Conservation (phyloP, 2,329 filamentous ascomycete species). For the Talaromyces sp. region DNA sequence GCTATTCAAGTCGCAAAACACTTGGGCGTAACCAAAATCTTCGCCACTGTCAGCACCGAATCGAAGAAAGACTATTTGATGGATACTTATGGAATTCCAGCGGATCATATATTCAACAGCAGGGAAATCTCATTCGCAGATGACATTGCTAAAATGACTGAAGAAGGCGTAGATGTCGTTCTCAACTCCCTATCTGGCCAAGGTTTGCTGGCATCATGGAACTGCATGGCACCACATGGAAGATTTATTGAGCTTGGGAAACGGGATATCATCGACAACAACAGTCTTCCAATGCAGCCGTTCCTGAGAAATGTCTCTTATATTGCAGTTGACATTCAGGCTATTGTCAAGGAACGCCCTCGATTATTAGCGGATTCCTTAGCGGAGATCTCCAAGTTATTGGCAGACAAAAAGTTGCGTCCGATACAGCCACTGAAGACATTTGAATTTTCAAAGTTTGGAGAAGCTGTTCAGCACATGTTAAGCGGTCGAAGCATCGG, state of each 20-base stretch:
- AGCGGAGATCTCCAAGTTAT: neutral
- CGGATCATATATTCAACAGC: neutral
- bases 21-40: neutral
- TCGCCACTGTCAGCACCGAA: neutral
- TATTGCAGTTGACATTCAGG: neutral
- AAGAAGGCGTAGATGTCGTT: conserved; percentile 10
- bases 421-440: neutral
- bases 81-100: neutral
- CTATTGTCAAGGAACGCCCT: neutral
- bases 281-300: neutral
- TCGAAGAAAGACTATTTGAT: neutral
- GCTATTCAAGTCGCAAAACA: conserved; percentile 6
- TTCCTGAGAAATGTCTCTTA: neutral
- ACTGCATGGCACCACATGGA: neutral
- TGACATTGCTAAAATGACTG: neutral
- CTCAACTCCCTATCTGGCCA: conserved; percentile 10
- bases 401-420: neutral
- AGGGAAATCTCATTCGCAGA: neutral
- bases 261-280: neutral
- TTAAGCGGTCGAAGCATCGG: neutral
- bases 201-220: conserved; percentile 9
- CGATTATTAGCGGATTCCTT: neutral
- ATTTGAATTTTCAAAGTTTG: neutral
- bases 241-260: neutral
- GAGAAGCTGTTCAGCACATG: neutral